Percentiles rank a stretch among this genome's conserved stretches.
phyloP scores from a whole-genome alignment of 805 yeast genomes.

The Metschnikowia dekortorum region DNA sequence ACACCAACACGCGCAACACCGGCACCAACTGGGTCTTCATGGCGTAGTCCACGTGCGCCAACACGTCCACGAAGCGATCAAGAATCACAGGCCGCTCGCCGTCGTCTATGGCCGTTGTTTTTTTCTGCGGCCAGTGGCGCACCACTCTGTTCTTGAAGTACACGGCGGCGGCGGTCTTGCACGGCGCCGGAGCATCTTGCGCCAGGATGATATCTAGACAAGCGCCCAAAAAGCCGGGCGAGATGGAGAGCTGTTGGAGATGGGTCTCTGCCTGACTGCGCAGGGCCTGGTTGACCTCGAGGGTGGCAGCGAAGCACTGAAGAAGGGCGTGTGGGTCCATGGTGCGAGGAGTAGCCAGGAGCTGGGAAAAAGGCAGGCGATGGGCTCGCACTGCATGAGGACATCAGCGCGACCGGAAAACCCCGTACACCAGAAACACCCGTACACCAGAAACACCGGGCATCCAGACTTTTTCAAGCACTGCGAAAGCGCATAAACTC shows the following conservation, averaged over 20 bases:
- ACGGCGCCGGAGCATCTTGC: conserved; percentile 33
- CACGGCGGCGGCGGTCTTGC: conserved; percentile 72
- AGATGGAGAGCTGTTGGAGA: conserved; percentile 51
- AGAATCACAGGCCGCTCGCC: conserved; percentile 75
- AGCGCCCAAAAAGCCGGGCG: conserved; percentile 75
- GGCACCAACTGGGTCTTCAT: conserved; percentile 39
- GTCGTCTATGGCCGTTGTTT: conserved; percentile 41
- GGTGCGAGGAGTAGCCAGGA: background rate
- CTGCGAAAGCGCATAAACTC: no score
- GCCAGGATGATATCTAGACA: conserved; percentile 71
- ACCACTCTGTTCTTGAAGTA: conserved; percentile 73
- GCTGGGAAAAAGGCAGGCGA: background rate
- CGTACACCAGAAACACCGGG: no score
- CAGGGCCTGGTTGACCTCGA: conserved; percentile 57
- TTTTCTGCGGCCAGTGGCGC: conserved; percentile 51
- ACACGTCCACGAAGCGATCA: conserved; percentile 61
- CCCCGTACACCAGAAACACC: no score
- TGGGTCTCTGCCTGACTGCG: conserved; percentile 69
- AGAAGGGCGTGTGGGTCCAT: conserved; percentile 72
- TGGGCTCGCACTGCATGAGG: background rate
- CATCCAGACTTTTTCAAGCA: no score
- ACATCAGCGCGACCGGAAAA: no score
- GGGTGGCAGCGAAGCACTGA: conserved; percentile 75
- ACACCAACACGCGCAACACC: conserved; percentile 36
- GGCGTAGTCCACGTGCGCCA: conserved; percentile 38